phyloP scores from a whole-genome alignment of 139 green algal genomes.

The Closterium sp. region DNA sequence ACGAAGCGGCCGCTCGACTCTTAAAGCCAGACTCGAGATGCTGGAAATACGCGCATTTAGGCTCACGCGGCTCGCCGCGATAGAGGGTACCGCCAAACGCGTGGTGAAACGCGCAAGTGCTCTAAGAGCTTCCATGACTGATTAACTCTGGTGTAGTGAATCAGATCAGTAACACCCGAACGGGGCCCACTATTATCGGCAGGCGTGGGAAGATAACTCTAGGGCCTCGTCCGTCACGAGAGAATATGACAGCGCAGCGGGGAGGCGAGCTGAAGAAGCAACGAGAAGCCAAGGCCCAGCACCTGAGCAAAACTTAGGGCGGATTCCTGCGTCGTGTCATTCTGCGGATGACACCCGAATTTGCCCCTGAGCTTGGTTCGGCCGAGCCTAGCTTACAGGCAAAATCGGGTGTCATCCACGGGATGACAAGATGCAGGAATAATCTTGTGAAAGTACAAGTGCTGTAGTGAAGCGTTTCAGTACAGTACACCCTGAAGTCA shows the following conservation, averaged over 20 bases:
- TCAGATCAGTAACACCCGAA: not conserved
- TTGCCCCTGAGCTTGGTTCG: too few species aligned
- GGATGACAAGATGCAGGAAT: too few species aligned
- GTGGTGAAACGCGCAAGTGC: not conserved
- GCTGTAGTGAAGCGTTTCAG: too few species aligned
- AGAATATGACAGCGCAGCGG: not conserved
- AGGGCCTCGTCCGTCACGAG: not conserved
- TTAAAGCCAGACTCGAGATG: not conserved
- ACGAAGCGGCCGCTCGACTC: not conserved
- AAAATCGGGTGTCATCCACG: too few species aligned
- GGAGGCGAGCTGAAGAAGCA: not conserved
- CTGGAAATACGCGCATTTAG: not conserved
- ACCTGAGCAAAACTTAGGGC: too few species aligned
- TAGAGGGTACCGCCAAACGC: not conserved
- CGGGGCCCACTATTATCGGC: not conserved
- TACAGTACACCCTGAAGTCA: too few species aligned
- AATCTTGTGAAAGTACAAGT: too few species aligned
- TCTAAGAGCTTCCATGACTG: not conserved
- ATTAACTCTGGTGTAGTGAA: not conserved
- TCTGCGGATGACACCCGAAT: too few species aligned
- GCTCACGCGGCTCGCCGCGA: not conserved
- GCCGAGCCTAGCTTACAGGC: too few species aligned
- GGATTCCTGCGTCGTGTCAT: too few species aligned
- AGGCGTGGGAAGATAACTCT: not conserved
- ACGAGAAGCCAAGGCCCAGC: not conserved